phyloP scores from a whole-genome alignment of 495 filamentous ascomycete genomes.

The Daldinia childiae region DNA sequence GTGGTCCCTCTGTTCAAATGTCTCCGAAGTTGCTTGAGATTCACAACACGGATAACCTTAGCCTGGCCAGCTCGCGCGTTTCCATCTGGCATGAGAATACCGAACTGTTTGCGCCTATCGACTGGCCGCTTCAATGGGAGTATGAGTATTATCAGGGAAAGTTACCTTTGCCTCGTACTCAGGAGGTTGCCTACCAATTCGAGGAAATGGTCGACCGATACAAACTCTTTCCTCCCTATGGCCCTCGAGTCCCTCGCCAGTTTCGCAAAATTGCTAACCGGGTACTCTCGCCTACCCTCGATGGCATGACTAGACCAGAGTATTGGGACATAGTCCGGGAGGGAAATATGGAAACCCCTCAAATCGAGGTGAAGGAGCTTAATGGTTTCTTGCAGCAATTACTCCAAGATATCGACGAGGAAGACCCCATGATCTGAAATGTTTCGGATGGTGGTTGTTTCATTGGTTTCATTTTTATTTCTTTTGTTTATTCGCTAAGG shows the following conservation, averaged over 20 bases:
- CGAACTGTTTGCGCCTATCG: background rate
- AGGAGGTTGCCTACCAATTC: background rate
- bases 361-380: slow-evolving; percentile 7
- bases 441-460: background rate
- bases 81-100: slow-evolving; percentile 7
- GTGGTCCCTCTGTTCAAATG: background rate
- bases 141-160: background rate
- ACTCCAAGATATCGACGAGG: slow-evolving; percentile 9
- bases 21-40: background rate
- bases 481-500: background rate
- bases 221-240: background rate
- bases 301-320: slow-evolving; percentile 11
- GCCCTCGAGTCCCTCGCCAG: slow-evolving; percentile 4
- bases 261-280: slow-evolving; percentile 4
- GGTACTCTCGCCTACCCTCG: background rate
- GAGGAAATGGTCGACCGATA: background rate
- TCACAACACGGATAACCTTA: slow-evolving; percentile 1
- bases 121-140: slow-evolving; percentile 14
- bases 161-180: slow-evolving; percentile 14
- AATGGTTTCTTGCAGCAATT: background rate
- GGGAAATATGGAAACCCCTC: background rate
- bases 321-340: background rate
- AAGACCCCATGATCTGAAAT: background rate
- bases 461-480: background rate
- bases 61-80: background rate